Base-by-base conservation (phyloP, 371 early-diverging fungal species). In the Mucor velutinosus region DNA sequence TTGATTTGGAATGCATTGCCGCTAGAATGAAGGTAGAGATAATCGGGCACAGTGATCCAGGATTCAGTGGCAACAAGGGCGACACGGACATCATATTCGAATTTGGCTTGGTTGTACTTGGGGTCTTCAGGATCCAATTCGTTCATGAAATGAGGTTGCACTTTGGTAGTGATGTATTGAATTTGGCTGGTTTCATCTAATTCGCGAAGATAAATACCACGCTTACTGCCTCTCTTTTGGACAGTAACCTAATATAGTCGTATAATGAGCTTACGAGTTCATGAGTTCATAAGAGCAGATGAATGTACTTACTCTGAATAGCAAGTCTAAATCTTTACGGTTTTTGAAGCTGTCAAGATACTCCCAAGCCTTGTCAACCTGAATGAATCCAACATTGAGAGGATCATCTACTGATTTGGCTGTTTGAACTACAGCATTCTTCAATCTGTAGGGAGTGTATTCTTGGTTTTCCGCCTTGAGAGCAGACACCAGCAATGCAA, bases 191-290 rank as follows among this genome's bases (percentile, higher is more conserved):
- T 91, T 69, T 96, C 95, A 32, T 88, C 86, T 39, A 76, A 58
- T 47, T 94, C 92, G 64, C 98, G 90, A 65, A 97, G 77, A 69
- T 98, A 98, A 60, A 98, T 82, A 27, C 98, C 98, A 37, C 97
- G 91, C 11, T 79, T 79, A 30, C 14, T 55, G 45, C 80, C 81
- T 66, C 73, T 61, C 49, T 78, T 73, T 8, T 64, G 35, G 3
- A 79, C 80, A 43, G 66, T 68, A 15, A 69, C 64, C 77, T 79
- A 71, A 7, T 17, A 7, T 58, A 37, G 41, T 14, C 0, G 5
- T 33, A 11, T 0, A 39, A 66, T 33, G 47, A 47, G 47, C 47
- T 39, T 33, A 35, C 49, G n/a, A 37, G 47, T 21, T 14, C 1
- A 53, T 63, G n/a, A 37, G 47, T 21, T 14, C 1, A 53, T 63